Conservation (phyloP, 1,139 yeast genomes). For the Eremothecium coryli region DNA sequence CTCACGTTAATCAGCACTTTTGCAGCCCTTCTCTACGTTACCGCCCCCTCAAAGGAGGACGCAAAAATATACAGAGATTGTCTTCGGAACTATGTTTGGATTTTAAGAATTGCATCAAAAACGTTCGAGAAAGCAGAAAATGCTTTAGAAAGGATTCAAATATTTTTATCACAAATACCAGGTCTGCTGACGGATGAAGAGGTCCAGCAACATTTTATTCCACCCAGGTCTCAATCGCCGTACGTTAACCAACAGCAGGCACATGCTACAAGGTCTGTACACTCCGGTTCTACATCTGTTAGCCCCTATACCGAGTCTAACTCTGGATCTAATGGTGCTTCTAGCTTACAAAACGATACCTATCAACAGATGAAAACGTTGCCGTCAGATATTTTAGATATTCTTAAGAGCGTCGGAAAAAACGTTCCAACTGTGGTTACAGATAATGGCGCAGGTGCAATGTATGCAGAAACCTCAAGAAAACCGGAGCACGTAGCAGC, state of each 20-base stretch:
- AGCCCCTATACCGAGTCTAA: constrained; percentile 5
- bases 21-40: constrained; percentile 66
- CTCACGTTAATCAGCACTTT: constrained; percentile 78
- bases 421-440: no score
- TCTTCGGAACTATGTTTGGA: constrained; percentile 66
- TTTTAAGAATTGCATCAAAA: constrained; percentile 59
- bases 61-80: constrained; percentile 55
- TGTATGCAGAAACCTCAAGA: no score
- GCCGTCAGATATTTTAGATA: constrained; percentile 19
- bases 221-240: constrained; percentile 28
- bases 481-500: no score
- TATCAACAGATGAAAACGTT: constrained; percentile 13
- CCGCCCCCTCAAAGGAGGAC: constrained; percentile 53
- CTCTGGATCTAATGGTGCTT: constrained; percentile 5
- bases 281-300: constrained; percentile 7
- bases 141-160: constrained; percentile 60
- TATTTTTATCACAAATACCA: constrained; percentile 56
- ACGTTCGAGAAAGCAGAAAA: constrained; percentile 67
- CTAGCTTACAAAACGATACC: constrained; percentile 6
- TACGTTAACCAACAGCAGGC: constrained; percentile 9
- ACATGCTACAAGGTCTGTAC: constrained; percentile 1
- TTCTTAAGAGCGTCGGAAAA: constrained; percentile 13
- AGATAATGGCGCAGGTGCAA: no score
- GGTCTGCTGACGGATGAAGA: constrained; percentile 47
- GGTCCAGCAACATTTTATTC: constrained; percentile 9